phyloP scores from a whole-genome alignment of 2,329 filamentous ascomycete species.

The Neonectria hederae region DNA sequence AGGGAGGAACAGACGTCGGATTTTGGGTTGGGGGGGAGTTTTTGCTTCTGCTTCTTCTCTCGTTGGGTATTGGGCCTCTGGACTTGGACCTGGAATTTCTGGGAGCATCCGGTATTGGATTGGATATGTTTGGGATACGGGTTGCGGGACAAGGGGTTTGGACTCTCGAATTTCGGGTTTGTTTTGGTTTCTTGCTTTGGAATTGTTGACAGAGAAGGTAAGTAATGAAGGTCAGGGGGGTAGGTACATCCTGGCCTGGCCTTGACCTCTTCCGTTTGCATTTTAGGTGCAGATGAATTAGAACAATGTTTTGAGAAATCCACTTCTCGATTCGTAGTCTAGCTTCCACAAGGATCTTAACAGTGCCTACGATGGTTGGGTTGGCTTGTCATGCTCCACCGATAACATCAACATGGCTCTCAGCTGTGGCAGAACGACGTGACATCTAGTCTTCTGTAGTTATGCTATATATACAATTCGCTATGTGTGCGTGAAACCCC shows the following conservation, averaged over 20 bases:
- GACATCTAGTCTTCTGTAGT: neutral
- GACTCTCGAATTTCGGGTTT: neutral
- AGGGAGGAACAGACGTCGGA: neutral
- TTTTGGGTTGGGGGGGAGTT: neutral
- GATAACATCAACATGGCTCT: neutral
- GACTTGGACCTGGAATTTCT: conserved; percentile 1
- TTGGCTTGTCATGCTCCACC: neutral
- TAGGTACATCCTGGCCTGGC: neutral
- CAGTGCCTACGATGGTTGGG: neutral
- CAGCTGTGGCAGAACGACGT: neutral
- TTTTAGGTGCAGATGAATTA: neutral
- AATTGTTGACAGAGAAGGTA: neutral
- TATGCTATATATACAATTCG: conserved; percentile 14
- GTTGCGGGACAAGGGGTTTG: neutral
- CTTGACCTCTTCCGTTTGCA: neutral
- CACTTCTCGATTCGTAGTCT: neutral
- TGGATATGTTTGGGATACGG: neutral
- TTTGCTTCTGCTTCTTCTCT: conserved; percentile 1
- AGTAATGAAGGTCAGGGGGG: neutral
- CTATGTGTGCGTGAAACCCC: neutral
- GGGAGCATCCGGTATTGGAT: neutral
- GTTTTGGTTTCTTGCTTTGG: neutral
- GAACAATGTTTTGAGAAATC: neutral
- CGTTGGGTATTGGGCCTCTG: conserved; percentile 2
- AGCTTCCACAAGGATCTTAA: neutral